Base-by-base conservation (phyloP, 768 basidiomycete genomes). In the Hericium erinaceus region DNA sequence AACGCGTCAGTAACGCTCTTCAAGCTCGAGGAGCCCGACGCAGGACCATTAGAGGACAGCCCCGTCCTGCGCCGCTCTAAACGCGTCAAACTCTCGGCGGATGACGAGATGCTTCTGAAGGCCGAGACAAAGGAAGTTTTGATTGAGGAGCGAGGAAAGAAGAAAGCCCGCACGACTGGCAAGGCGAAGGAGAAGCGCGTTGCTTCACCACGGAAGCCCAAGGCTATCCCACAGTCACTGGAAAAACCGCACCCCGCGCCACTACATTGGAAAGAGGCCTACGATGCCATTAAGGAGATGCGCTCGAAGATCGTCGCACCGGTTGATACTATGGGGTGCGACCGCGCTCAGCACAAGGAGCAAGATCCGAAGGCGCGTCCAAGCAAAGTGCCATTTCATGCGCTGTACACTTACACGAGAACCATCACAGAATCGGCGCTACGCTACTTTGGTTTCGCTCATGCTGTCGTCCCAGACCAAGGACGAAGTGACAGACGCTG, bases 381-480 rank as follows among this genome's bases (percentile, higher is more conserved):
- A 18, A 39, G 12, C n/a, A 22, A 8, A 8, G 22, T 5, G 13
- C 16, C 41, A 44, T 44, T 13, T 15, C 41, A 6, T 9, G 44
- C 22, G 44, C 16, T 13, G 2, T n/a, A 6, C 9, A 51, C 16
- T 51, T 18, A 51, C 49, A 24, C 6, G 8, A 20, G 8, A 51
- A 8, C 12, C 5, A 24, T 37, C 60, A 7, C 66, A 95, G 92
- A 92, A 84, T 57, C 79, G 81, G 52, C 85, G 95, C 2, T 89
- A 92, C 59, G 79, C 89, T 9, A 91, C 87, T 4, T 82, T 99
- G 20, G 81, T 99, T 7, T 92, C 94, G 3, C 77, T 99, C 48
- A 97, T 98, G 92, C 80, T 98, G 2, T 93, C 90, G 10, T 92
- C 92, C 2, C 95, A 98, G 68, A 98, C 95, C 4, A 98, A 95